Evolutionary conservation across 495 filamentous ascomycete genomes (phyloP), one percentile per base, ranked within the genome.

Genomic region (Opeltia flavorubescens): DNA sequence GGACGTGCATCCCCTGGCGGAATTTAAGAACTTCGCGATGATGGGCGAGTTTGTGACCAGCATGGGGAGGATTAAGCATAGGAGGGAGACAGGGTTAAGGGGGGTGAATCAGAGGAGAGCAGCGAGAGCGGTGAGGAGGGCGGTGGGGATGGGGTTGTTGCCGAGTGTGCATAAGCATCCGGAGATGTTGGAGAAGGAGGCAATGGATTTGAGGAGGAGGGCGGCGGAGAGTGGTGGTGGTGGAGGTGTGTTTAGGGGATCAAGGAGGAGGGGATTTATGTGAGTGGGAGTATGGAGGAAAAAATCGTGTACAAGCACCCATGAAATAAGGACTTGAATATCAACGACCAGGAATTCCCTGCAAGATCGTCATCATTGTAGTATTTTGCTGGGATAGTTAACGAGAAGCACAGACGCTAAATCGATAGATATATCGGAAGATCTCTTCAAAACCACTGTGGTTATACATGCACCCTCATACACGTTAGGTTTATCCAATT

Each of bases 1-100:
- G 62, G 81, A 81, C 17, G 63, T 95, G 35, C 81, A 88, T 50
- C 93, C 91, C 12, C 52, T 89, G 41, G 75, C 83, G 46, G 76
- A 89, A 58, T 96, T 95, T 59, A 84, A 82, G 89, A 96, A 98
- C 66, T 93, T 91, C 67, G 74, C 84, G 33, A 74, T 98, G 52
- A 85, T 98, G 71, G 81, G 81, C 36, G 89, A 96, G 63, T 95
- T 80, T 62, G 78, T 87, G 54, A 89, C 84, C 0, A 55, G 75
- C 8, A 80, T 86, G 70, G 91, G 91, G 18, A 76, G 88, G 25
- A 95, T 98, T 60, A 86, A 78, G 64, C 77, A 81, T 56, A 63
- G 75, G 6, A 66, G 55, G 11, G 66, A 77, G 2, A 95, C 91
- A 2, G 91, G 89, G 4, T 66, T 96, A 44, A 72, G 86, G 31